Conservation (phyloP, 1,139 yeast genomes). For the Saccharomyces hybrid region DNA sequence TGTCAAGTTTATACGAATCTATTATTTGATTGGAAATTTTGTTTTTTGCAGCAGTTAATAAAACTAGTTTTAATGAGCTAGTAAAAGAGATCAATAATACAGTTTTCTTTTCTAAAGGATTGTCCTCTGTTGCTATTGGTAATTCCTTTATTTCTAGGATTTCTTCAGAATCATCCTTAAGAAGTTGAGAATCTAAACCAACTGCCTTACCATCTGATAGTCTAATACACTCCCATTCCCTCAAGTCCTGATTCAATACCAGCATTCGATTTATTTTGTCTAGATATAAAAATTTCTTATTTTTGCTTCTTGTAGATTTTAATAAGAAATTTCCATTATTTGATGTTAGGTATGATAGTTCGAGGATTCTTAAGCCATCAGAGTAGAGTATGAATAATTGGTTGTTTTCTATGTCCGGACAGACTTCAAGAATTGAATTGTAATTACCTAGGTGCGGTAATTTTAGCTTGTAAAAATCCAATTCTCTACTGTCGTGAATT, state of each 20-base stretch:
- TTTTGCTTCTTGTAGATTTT: conserved; percentile 19
- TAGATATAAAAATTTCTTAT: conserved; percentile 20
- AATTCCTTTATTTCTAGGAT: conserved; percentile 7
- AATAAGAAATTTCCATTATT: conserved; percentile 19
- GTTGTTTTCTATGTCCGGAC: conserved; percentile 1
- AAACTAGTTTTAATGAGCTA: conserved; percentile 11
- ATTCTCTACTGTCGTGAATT: not conserved
- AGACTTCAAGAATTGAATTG: conserved; percentile 18
- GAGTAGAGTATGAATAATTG: conserved; percentile 15
- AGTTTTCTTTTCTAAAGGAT: conserved; percentile 3
- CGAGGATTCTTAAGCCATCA: conserved; percentile 19
- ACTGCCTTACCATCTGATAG: conserved; percentile 22
- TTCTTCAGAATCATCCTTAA: conserved; percentile 4
- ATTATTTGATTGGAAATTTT: not conserved
- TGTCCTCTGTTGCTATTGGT: conserved; percentile 4
- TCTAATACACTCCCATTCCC: conserved; percentile 25
- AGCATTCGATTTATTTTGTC: conserved; percentile 23
- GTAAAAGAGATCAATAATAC: conserved; percentile 2
- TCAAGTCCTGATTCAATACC: conserved; percentile 15
- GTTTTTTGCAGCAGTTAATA: not conserved
- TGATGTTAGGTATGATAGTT: conserved; percentile 16
- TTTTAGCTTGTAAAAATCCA: conserved; percentile 11
- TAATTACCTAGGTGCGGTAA: conserved; percentile 14
- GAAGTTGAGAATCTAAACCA: conserved; percentile 12
- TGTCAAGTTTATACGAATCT: not conserved